Conservation (phyloP, 2,329 filamentous ascomycete genomes). For the Penicillium sp. region DNA sequence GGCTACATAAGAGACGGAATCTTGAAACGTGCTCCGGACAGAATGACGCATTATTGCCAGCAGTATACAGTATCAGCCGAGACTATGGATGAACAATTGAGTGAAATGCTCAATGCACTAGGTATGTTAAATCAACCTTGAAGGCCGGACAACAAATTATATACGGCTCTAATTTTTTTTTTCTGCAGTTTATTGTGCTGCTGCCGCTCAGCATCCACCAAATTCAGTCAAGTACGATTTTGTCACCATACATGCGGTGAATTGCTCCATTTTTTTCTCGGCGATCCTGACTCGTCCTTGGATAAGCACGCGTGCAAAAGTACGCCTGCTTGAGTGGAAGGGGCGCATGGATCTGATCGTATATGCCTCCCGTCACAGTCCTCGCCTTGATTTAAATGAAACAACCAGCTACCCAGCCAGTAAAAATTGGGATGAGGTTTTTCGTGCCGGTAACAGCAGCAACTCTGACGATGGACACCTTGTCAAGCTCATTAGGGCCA, state of each 20-base stretch:
- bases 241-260: slow-evolving; percentile 75
- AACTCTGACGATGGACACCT: slow-evolving; percentile 73
- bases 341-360: slow-evolving; percentile 68
- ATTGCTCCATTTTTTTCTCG: slow-evolving; percentile 68
- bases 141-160: not conserved
- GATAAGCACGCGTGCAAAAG: slow-evolving; percentile 59
- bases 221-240: slow-evolving; percentile 77
- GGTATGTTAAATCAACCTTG: slow-evolving; percentile 32
- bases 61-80: slow-evolving; percentile 56
- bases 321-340: slow-evolving; percentile 76
- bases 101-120: slow-evolving; percentile 67
- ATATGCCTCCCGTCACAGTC: slow-evolving; percentile 66
- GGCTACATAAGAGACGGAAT: slow-evolving; percentile 70
- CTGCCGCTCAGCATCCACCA: slow-evolving; percentile 58
- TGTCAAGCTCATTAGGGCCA: slow-evolving; percentile 68
- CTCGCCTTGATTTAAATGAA: slow-evolving; percentile 56
- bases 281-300: slow-evolving; percentile 59
- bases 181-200: slow-evolving; percentile 50
- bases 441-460: slow-evolving; percentile 43
- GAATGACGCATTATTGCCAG: slow-evolving; percentile 59
- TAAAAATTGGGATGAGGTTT: slow-evolving; percentile 44
- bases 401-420: slow-evolving; percentile 59
- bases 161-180: not conserved
- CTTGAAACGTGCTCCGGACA: slow-evolving; percentile 57
- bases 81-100: slow-evolving; percentile 55